Conservation (phyloP, 177 flowering plant species). For the Vitis hybrid region DNA sequence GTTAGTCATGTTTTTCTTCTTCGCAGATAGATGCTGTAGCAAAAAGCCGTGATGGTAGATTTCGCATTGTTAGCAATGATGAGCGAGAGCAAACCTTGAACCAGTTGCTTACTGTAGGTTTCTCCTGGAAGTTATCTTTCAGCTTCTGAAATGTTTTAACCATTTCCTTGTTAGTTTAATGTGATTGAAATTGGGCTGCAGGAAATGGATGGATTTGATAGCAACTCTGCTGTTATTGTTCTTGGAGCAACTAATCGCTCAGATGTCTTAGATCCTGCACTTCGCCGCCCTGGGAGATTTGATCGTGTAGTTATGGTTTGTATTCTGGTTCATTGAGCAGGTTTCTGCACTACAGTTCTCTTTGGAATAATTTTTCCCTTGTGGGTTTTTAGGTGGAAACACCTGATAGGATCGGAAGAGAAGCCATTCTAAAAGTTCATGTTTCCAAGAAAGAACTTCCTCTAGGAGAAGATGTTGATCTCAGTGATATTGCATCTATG, state of each 20-base stretch:
- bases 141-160: background rate
- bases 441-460: constrained; percentile 93
- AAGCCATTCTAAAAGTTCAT: constrained; percentile 90
- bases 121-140: background rate
- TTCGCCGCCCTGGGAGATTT: constrained; percentile 98
- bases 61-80: constrained; percentile 92
- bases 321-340: constrained; percentile 11
- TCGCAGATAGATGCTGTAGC: constrained; percentile 98
- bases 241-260: constrained; percentile 97
- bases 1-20: background rate
- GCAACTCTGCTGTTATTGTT: constrained; percentile 94
- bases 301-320: constrained; percentile 94
- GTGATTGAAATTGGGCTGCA: constrained; percentile 32
- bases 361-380: background rate
- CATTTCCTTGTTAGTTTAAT: background rate
- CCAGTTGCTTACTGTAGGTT: constrained; percentile 88
- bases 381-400: constrained; percentile 74
- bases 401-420: constrained; percentile 93
- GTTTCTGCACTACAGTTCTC: background rate
- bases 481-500: constrained; percentile 84
- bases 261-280: constrained; percentile 97
- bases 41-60: constrained; percentile 95
- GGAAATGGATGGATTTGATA: constrained; percentile 99
- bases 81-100: constrained; percentile 97
- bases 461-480: constrained; percentile 71